Percentiles rank a stretch among this genome's conserved stretches.
Evolutionary conservation across 805 yeast species (phyloP).

Genomic region (Saturnispora halmiae): DNA sequence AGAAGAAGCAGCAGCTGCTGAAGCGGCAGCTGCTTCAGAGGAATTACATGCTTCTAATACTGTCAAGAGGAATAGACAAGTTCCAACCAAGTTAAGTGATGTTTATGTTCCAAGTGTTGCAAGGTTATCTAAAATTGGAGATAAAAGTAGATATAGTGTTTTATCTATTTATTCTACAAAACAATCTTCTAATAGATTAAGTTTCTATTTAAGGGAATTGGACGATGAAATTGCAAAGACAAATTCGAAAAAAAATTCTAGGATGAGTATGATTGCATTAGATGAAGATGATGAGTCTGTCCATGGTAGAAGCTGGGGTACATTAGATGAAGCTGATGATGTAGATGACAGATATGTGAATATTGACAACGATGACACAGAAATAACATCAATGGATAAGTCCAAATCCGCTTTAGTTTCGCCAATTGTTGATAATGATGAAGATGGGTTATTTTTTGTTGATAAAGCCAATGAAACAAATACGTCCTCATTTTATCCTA

Average conservation of each 20-base stretch:
- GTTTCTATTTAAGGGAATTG: constrained; percentile 30
- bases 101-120: constrained; percentile 64
- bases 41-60: constrained; percentile 3
- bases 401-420: constrained; percentile 10
- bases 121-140: constrained; percentile 55
- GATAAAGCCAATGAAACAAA: constrained; percentile 15
- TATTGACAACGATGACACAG: constrained; percentile 11
- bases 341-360: too few species aligned
- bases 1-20: too few species aligned
- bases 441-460: constrained; percentile 14
- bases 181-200: constrained; percentile 53
- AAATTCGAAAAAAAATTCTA: constrained; percentile 12
- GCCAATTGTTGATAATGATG: constrained; percentile 24
- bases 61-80: constrained; percentile 20
- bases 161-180: constrained; percentile 62
- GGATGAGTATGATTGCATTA: constrained; percentile 24
- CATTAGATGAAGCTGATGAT: constrained; percentile 1
- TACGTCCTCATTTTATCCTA: constrained; percentile 23
- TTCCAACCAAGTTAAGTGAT: constrained; percentile 48
- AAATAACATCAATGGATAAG: constrained; percentile 5
- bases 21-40: too few species aligned
- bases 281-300: constrained; percentile 18
- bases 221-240: constrained; percentile 16
- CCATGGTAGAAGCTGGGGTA: constrained; percentile 7
- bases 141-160: constrained; percentile 62